phyloP scores from a whole-genome alignment of 140 eudicot species.

The Eryngium alpinum region DNA sequence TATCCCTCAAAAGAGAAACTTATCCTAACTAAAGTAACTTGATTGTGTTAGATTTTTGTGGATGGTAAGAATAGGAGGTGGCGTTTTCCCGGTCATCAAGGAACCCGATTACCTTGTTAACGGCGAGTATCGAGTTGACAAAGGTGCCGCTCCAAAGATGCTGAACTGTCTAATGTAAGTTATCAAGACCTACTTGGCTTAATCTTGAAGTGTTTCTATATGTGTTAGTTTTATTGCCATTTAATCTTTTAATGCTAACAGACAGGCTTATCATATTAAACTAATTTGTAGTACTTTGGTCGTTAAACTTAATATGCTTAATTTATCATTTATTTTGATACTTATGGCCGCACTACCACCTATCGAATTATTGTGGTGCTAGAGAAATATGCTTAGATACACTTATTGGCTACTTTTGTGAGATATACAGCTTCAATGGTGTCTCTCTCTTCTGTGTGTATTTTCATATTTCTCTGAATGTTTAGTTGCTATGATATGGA shows the following conservation, averaged over 20 bases:
- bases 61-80: constrained; percentile 99
- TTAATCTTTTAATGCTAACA: not conserved
- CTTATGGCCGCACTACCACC: not conserved
- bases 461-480: not conserved
- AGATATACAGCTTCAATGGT: not conserved
- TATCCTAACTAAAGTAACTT: not conserved
- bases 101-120: constrained; percentile 98
- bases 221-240: not conserved
- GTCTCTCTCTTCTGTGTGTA: not conserved
- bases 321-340: not conserved
- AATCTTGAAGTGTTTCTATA: too few species aligned
- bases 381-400: not conserved
- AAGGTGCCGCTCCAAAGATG: constrained; percentile 99
- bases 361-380: not conserved
- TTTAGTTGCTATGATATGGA: not conserved
- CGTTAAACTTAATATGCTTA: too few species aligned
- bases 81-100: constrained; percentile 91
- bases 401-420: not conserved
- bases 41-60: constrained; percentile 63
- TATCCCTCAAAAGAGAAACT: too few species aligned
- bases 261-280: not conserved
- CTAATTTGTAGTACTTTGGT: not conserved
- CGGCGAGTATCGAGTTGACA: constrained; percentile 96
- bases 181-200: not conserved
- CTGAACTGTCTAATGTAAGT: constrained; percentile 92